A percentile compares a stretch with the other conserved stretches of the same genome.
Evolutionary conservation across 352 stramenopile species (phyloP).

Genomic region (Salisapilia sapeloensis): DNA sequence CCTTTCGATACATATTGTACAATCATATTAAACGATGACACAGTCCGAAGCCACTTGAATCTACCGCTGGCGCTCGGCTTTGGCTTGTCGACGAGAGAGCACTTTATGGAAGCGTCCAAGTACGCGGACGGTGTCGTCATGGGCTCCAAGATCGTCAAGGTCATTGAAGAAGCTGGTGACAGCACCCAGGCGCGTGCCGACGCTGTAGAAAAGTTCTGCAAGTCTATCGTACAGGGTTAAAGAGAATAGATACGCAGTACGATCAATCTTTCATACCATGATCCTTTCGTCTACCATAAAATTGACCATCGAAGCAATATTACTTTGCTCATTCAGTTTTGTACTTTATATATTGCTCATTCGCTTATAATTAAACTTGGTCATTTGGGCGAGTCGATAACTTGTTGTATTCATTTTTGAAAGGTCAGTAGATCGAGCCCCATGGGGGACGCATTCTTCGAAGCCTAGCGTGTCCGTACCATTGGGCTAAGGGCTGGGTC

Average conservation of each 20-base stretch:
- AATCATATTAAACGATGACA: neutral
- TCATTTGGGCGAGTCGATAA: too few species aligned
- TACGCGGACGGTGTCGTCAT: constrained; percentile 87
- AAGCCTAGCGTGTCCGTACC: constrained; percentile 76
- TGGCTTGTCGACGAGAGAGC: constrained; percentile 89
- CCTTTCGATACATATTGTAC: neutral
- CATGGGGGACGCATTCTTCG: constrained; percentile 49
- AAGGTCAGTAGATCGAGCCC: constrained; percentile 1
- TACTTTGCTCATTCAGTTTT: constrained; percentile 1
- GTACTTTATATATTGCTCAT: neutral
- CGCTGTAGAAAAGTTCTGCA: constrained; percentile 59
- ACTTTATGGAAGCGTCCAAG: constrained; percentile 81
- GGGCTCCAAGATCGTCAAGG: constrained; percentile 76
- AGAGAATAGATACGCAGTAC: too few species aligned
- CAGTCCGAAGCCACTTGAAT: constrained; percentile 69
- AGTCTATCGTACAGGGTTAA: constrained; percentile 50
- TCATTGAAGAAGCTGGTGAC: constrained; percentile 51
- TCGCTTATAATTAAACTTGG: too few species aligned
- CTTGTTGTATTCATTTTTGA: constrained; percentile 4
- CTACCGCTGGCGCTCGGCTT: constrained; percentile 93
- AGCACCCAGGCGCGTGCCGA: constrained; percentile 39
- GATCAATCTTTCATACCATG: constrained; percentile 1
- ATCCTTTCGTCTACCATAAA: neutral
- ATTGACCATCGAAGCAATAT: too few species aligned
- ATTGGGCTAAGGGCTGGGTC: constrained; percentile 86